These are phyloP conservation scores for Pythium brachiatum DNA, from an alignment of 352 stramenopile genomes.

Conservation along the genomic window DNA sequence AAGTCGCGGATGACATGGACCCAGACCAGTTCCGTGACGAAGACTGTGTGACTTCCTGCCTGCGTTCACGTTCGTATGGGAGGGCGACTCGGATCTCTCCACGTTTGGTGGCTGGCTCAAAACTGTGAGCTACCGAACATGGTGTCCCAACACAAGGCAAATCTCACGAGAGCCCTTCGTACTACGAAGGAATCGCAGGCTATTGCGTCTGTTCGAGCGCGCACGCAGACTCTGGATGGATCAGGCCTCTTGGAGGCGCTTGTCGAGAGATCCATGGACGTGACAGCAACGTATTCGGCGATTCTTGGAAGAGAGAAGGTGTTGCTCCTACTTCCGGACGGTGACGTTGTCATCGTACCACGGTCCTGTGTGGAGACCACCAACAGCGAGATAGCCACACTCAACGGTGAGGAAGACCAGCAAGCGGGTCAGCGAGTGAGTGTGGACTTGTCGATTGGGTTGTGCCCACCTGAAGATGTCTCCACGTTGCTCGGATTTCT, in stretches of 20 bases:
- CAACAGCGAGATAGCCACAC: too few relatives aligned
- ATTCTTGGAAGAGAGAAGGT: not conserved
- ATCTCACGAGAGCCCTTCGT: too few relatives aligned
- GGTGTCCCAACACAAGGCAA: too few relatives aligned
- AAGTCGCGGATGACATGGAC: not conserved
- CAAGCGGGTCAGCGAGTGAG: not conserved
- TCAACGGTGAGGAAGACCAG: not conserved
- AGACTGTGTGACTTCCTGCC: not conserved
- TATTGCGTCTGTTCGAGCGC: too few relatives aligned
- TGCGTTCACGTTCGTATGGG: not conserved
- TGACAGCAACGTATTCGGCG: too few relatives aligned
- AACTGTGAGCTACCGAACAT: not conserved
- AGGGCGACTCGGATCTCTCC: not conserved
- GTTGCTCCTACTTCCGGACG: not conserved
- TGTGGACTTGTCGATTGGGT: not conserved
- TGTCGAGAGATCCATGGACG: not conserved
- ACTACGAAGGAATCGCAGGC: too few relatives aligned
- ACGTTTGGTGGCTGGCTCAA: not conserved
- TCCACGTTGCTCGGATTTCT: not conserved
- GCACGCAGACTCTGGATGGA: too few relatives aligned
- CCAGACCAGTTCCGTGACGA: not conserved
- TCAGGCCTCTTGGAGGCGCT: too few relatives aligned
- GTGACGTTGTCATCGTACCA: not conserved
- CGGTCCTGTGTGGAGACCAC: not conserved
- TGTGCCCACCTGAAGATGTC: not conserved